Evolutionary conservation across 345 rosid species (phyloP).

Genomic region (Capsella bursapastoris): DNA sequence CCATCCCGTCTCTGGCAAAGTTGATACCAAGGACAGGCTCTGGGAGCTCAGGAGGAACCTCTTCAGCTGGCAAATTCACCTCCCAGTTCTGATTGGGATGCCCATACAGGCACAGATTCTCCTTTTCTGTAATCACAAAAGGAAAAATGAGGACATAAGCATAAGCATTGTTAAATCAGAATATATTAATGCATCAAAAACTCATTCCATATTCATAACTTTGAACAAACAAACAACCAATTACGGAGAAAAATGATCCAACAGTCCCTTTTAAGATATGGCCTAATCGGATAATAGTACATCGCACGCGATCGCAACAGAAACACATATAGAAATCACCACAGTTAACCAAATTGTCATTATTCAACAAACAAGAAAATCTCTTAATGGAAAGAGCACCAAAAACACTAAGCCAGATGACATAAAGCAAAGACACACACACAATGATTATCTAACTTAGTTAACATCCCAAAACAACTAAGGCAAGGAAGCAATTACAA

Average conservation of each 20-base stretch:
- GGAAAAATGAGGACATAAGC: background rate
- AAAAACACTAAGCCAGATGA: slow-evolving; percentile 22
- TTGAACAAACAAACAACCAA: slow-evolving; percentile 8
- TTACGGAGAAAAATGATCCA: background rate
- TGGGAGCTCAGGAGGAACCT: slow-evolving; percentile 95
- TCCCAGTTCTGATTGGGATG: slow-evolving; percentile 89
- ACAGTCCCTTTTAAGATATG: slow-evolving; percentile 1
- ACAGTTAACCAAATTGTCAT: background rate
- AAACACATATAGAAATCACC: too few relatives aligned
- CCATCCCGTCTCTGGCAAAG: slow-evolving; percentile 97
- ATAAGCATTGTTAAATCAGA: background rate
- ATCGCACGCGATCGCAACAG: too few relatives aligned
- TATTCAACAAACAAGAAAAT: background rate
- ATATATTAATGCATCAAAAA: background rate
- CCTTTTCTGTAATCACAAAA: slow-evolving; percentile 64
- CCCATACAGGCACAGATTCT: slow-evolving; percentile 85
- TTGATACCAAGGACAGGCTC: slow-evolving; percentile 96
- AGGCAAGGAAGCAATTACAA: background rate
- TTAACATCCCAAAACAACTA: background rate
- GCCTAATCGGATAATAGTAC: too few relatives aligned
- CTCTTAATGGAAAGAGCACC: slow-evolving; percentile 16
- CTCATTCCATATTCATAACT: background rate
- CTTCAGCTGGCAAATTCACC: slow-evolving; percentile 92
- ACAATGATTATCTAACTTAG: background rate
- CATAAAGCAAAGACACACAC: slow-evolving; percentile 20